A percentile compares a stretch with the other conserved stretches of the same genome.
Evolutionary conservation across 352 stramenopile genomes (phyloP).

Genomic region (Globisporangium cylindrosporum): DNA sequence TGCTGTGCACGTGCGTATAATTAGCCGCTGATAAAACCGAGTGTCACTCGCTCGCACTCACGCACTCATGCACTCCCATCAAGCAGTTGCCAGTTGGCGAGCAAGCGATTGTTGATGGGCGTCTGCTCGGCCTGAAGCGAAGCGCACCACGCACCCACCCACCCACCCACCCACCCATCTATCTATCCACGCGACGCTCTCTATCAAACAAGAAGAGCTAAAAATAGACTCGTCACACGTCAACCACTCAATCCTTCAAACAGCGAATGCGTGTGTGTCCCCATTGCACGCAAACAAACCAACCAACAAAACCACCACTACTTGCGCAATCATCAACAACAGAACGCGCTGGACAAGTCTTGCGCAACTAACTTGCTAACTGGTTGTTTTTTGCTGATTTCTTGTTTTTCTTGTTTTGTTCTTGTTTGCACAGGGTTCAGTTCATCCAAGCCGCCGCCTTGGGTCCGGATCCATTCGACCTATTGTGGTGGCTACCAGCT

Average conservation of each 20-base stretch:
- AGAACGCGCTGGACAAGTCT: background rate
- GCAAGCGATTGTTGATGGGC: background rate
- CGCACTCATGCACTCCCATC: background rate
- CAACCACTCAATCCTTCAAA: background rate
- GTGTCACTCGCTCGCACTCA: no score
- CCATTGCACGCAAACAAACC: background rate
- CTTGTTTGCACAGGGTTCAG: background rate
- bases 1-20: background rate
- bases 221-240: background rate
- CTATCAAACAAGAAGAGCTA: background rate
- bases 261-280: background rate
- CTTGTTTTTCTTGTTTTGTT: constrained; percentile 1
- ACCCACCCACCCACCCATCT: background rate
- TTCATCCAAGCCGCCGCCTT: background rate
- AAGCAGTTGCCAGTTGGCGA: background rate
- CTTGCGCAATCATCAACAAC: background rate
- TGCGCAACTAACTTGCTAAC: background rate
- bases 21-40: background rate
- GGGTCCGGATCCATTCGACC: background rate
- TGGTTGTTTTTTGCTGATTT: background rate
- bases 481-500: background rate
- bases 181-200: background rate
- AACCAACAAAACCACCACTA: background rate
- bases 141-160: no score
- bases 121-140: background rate